Percentiles rank a stretch among this genome's conserved stretches.
phyloP scores from a whole-genome alignment of 2,329 filamentous ascomycete genomes.

The Cercospora sesami region DNA sequence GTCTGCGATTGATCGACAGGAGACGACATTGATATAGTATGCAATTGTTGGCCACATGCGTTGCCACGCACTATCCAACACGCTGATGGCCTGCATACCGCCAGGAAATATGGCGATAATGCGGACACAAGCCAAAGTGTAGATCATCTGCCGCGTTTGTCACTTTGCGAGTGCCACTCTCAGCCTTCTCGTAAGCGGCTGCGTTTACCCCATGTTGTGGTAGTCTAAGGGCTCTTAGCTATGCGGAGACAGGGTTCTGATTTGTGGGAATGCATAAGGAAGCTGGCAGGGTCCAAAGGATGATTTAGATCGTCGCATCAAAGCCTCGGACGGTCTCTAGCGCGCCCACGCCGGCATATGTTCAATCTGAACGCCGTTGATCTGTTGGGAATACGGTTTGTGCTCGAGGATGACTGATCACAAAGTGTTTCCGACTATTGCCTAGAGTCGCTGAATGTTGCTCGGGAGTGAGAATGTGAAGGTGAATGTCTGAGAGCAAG shows the following conservation, averaged over 20 bases:
- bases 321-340: background rate
- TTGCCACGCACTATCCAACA: background rate
- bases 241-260: background rate
- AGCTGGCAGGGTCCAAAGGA: background rate
- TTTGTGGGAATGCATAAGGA: constrained; percentile 1
- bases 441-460: background rate
- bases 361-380: background rate
- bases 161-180: background rate
- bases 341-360: background rate
- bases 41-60: background rate
- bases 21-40: background rate
- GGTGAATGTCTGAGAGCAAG: background rate
- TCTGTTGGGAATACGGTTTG: background rate
- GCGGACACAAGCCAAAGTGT: background rate
- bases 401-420: background rate
- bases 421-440: background rate
- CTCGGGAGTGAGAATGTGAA: background rate
- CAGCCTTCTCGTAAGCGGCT: constrained; percentile 1
- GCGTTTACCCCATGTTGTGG: background rate
- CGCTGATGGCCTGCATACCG: background rate
- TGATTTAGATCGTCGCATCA: background rate
- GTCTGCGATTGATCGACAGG: background rate
- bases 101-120: background rate
- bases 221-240: background rate
- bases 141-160: background rate